Conservation (phyloP, 331 rosid species). For the Prunus yedoensis region DNA sequence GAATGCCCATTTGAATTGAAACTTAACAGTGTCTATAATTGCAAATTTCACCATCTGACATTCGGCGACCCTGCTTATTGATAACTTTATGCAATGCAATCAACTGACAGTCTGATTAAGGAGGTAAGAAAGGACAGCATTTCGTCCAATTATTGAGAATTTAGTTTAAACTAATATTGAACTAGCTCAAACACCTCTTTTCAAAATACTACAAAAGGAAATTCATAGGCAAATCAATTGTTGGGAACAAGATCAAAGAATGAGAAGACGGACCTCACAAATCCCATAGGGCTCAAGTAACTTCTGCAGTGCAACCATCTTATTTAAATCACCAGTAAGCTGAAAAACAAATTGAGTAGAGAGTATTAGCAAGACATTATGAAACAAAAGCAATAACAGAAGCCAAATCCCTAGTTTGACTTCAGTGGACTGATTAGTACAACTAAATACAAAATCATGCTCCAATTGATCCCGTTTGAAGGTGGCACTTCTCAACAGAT, state of each 20-base stretch:
- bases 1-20: too few species aligned
- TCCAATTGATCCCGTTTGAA: neutral
- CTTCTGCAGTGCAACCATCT: conserved; percentile 64
- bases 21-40: neutral
- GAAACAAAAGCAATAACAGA: neutral
- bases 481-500: neutral
- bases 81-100: too few species aligned
- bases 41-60: neutral
- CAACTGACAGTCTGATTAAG: too few species aligned
- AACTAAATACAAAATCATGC: neutral
- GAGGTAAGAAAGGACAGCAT: too few species aligned
- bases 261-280: conserved; percentile 50
- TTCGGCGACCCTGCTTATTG: neutral
- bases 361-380: neutral
- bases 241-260: neutral
- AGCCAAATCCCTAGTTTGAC: neutral
- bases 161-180: neutral
- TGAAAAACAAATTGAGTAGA: conserved; percentile 17
- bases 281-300: conserved; percentile 56
- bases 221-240: neutral
- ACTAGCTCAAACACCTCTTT: too few species aligned
- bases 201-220: neutral
- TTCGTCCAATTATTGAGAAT: neutral
- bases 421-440: neutral
- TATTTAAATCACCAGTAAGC: conserved; percentile 62